Percentiles rank a stretch among this genome's conserved stretches.
These are phyloP conservation scores for Leishmania aethiopica DNA, from an alignment of 208 protist species.

Conservation along the genomic window DNA sequence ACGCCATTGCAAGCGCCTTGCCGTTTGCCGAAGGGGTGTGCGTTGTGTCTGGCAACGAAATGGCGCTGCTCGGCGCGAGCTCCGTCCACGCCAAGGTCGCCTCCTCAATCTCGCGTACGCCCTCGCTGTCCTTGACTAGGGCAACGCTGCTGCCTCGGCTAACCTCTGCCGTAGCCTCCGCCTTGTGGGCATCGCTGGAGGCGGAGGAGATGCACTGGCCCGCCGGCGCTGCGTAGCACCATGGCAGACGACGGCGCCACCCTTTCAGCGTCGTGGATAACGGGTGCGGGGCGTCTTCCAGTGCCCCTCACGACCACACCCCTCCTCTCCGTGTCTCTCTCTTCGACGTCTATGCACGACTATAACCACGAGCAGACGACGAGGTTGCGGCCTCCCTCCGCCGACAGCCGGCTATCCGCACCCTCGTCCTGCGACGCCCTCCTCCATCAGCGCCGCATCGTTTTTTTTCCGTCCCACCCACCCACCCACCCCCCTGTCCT, in stretches of 20 bases:
- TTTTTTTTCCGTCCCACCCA: too few species aligned
- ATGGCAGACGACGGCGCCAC: background rate
- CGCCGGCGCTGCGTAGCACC: background rate
- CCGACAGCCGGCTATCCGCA: background rate
- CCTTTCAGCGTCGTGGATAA: too few species aligned
- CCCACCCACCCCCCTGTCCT: background rate
- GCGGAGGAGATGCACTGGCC: constrained; percentile 14
- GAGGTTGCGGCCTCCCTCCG: background rate
- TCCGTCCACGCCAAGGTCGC: background rate
- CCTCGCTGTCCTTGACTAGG: background rate
- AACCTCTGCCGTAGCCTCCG: constrained; percentile 14
- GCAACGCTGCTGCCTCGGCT: constrained; percentile 1
- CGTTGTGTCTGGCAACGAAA: constrained; percentile 10
- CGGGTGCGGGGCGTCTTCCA: background rate
- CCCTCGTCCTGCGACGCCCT: background rate
- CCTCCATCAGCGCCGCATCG: background rate
- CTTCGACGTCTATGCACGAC: background rate
- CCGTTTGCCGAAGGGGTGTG: background rate
- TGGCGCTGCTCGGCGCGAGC: background rate
- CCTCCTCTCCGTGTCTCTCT: background rate
- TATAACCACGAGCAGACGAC: background rate
- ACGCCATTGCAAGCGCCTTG: background rate
- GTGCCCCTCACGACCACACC: background rate
- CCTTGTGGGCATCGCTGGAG: constrained; percentile 28
- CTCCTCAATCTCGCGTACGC: background rate